A percentile compares a stretch with the other conserved stretches of the same genome.
These are phyloP conservation scores for Talaromyces proteolyticus DNA, from an alignment of 495 filamentous ascomycete genomes.

Conservation along the genomic window DNA sequence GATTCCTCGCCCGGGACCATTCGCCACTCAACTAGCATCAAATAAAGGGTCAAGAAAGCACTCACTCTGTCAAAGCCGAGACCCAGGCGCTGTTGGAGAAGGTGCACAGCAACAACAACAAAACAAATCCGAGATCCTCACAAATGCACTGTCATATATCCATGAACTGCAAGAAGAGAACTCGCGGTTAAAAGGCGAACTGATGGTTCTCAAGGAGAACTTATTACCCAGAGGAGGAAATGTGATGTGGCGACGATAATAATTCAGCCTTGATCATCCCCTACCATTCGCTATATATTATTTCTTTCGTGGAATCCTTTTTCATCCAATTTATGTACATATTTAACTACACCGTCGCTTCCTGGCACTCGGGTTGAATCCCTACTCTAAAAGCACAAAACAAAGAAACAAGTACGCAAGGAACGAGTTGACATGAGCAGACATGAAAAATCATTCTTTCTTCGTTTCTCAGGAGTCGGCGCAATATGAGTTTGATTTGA, in stretches of 20 bases:
- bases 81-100: slow-evolving; percentile 12
- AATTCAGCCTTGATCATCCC: not conserved
- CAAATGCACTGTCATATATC: slow-evolving; percentile 66
- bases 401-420: no score
- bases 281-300: not conserved
- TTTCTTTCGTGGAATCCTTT: not conserved
- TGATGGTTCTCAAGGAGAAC: slow-evolving; percentile 29
- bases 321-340: no score
- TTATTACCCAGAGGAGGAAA: slow-evolving; percentile 21
- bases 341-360: no score
- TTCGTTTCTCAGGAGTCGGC: no score
- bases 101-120: slow-evolving; percentile 19
- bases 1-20: slow-evolving; percentile 22
- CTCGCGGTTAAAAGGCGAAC: slow-evolving; percentile 30
- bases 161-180: slow-evolving; percentile 44
- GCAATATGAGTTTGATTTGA: no score
- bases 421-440: no score
- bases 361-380: no score
- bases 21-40: slow-evolving; percentile 4
- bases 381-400: no score
- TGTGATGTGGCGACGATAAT: slow-evolving; percentile 19
- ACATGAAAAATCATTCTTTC: no score
- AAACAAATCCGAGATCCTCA: slow-evolving; percentile 55
- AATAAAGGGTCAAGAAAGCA: slow-evolving; percentile 9
- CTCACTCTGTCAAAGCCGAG: not conserved